A percentile compares a stretch with the other conserved stretches of the same genome.
Evolutionary conservation across 306 rosid genomes (phyloP).

Genomic region (Fragaria iinumae): DNA sequence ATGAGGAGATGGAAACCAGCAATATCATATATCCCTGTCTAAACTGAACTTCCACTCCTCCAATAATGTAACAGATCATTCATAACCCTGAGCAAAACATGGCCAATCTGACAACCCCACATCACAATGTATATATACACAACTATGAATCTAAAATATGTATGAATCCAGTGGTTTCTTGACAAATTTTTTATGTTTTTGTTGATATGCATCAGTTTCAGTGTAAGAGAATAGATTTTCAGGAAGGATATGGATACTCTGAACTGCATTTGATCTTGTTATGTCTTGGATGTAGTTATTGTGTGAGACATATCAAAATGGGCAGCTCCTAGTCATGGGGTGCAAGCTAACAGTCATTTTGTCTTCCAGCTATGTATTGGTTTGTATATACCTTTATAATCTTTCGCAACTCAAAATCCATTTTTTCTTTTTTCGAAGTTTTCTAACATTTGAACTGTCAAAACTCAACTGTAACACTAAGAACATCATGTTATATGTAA

Average conservation of each 20-base stretch:
- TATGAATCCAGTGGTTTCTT: slow-evolving; percentile 8
- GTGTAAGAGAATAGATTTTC: slow-evolving; percentile 39
- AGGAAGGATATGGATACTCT: slow-evolving; percentile 42
- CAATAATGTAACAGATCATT: slow-evolving; percentile 19
- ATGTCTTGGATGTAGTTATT: slow-evolving; percentile 38
- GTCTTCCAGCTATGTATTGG: not conserved
- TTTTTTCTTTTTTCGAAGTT: not conserved
- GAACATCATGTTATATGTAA: too few species aligned
- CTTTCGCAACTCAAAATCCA: not conserved
- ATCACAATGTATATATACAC: slow-evolving; percentile 19
- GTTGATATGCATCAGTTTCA: slow-evolving; percentile 39
- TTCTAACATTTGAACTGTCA: not conserved
- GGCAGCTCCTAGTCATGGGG: slow-evolving; percentile 55
- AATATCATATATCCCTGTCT: slow-evolving; percentile 3
- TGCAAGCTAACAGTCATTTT: slow-evolving; percentile 33
- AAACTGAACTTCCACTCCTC: slow-evolving; percentile 40
- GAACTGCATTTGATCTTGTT: slow-evolving; percentile 44
- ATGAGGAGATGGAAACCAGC: slow-evolving; percentile 1
- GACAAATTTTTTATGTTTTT: not conserved
- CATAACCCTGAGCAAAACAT: slow-evolving; percentile 43
- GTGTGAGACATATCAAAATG: slow-evolving; percentile 54
- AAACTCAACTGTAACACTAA: too few species aligned
- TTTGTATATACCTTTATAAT: too few species aligned
- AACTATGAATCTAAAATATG: slow-evolving; percentile 6
- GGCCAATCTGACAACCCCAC: slow-evolving; percentile 69